Percentiles rank a stretch among this genome's conserved stretches.
phyloP scores from a whole-genome alignment of 2,329 filamentous ascomycete genomes.

The Cadophora sp. region DNA sequence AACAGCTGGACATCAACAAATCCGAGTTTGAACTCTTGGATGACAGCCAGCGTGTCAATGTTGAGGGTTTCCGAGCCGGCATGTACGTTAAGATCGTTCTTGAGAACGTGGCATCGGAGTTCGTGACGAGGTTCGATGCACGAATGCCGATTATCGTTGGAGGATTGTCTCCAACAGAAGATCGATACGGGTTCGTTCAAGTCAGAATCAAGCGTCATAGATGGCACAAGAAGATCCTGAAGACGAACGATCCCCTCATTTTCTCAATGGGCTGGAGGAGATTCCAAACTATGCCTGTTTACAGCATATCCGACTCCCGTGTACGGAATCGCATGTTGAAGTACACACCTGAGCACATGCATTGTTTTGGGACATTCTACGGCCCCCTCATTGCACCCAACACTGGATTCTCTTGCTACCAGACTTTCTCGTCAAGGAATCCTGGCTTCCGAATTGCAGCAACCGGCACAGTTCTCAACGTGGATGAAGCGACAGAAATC shows the following conservation, averaged over 20 bases:
- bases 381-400: conserved; percentile 94
- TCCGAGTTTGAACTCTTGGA: conserved; percentile 90
- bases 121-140: conserved; percentile 81
- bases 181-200: conserved; percentile 94
- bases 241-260: conserved; percentile 96
- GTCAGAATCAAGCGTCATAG: conserved; percentile 95
- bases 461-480: conserved; percentile 89
- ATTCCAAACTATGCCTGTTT: conserved; percentile 91
- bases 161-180: conserved; percentile 91
- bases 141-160: conserved; percentile 86
- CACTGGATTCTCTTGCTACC: conserved; percentile 93
- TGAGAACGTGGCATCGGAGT: conserved; percentile 89
- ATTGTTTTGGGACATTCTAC: conserved; percentile 96
- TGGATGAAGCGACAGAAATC: conserved; percentile 95
- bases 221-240: conserved; percentile 99
- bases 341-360: conserved; percentile 99
- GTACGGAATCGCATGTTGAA: conserved; percentile 98
- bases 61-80: conserved; percentile 90
- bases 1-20: conserved; percentile 96
- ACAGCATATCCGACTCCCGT: conserved; percentile 92
- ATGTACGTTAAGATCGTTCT: conserved; percentile 93
- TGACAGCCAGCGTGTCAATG: conserved; percentile 78
- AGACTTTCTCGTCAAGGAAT: conserved; percentile 83
- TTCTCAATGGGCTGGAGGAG: conserved; percentile 96
- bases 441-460: conserved; percentile 94